Evolutionary conservation across 225 moss, liverwort and hornwort genomes (phyloP).

Genomic region (Straminergon stramineum): DNA sequence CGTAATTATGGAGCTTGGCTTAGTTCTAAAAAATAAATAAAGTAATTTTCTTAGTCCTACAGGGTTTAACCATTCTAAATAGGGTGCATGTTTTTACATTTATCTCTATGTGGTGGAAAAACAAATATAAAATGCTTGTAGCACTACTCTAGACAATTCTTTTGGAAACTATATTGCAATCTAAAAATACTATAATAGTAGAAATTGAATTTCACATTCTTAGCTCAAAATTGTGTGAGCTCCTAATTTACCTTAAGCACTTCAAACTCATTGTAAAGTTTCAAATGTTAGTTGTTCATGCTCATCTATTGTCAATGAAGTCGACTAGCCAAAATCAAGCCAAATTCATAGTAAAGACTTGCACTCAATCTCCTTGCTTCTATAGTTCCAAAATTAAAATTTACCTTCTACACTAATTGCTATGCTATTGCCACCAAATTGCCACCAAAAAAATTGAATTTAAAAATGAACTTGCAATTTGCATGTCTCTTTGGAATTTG

Average conservation of each 20-base stretch:
- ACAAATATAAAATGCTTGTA: not conserved
- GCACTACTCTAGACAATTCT: not conserved
- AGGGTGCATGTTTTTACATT: not conserved
- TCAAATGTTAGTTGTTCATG: not conserved
- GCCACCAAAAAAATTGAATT: not conserved
- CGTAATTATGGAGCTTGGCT: not conserved
- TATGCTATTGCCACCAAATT: not conserved
- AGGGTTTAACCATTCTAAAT: no score
- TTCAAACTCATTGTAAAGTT: not conserved
- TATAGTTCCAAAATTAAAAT: not conserved
- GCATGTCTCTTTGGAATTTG: not conserved
- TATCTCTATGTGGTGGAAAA: not conserved
- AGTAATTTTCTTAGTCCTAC: not conserved
- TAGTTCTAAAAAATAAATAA: not conserved
- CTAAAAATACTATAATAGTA: accelerated
- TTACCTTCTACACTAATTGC: not conserved
- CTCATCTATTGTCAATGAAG: not conserved
- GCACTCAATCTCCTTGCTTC: no score
- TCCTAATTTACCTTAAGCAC: not conserved
- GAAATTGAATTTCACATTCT: not conserved
- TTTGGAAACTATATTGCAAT: not conserved
- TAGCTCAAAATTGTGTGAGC: not conserved
- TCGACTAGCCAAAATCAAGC: not conserved
- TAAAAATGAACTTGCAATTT: not conserved
- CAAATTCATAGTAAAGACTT: not conserved